These are phyloP conservation scores for Podaxis mareebaensis DNA, from an alignment of 768 basidiomycete genomes.

Conservation along the genomic window DNA sequence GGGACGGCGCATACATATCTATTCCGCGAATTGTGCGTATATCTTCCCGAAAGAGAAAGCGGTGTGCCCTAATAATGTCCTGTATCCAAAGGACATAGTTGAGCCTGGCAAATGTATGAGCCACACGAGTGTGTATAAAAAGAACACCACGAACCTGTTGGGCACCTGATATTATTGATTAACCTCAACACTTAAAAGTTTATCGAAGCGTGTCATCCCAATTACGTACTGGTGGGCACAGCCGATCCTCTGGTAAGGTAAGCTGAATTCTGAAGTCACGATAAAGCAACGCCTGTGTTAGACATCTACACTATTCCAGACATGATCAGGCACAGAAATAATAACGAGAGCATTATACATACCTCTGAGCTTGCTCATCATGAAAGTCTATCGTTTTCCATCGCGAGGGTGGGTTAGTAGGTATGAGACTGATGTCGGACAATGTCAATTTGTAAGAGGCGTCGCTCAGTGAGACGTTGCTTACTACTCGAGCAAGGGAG, in stretches of 20 bases:
- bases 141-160: slow-evolving; percentile 52
- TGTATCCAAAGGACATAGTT: slow-evolving; percentile 90
- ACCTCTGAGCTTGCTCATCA: slow-evolving; percentile 72
- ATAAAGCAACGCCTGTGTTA: slow-evolving; percentile 78
- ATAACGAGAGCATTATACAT: slow-evolving; percentile 6
- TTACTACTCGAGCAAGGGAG: slow-evolving; percentile 11
- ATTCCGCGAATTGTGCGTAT: slow-evolving; percentile 44
- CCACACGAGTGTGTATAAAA: not conserved
- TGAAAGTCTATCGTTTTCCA: slow-evolving; percentile 69
- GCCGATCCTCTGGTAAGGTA: slow-evolving; percentile 62
- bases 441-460: not conserved
- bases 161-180: slow-evolving; percentile 51
- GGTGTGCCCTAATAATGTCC: slow-evolving; percentile 52
- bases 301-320: slow-evolving; percentile 46
- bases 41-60: slow-evolving; percentile 14
- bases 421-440: slow-evolving; percentile 9
- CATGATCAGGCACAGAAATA: slow-evolving; percentile 9
- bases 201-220: not conserved
- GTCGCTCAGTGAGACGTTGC: not conserved
- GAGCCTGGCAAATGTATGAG: slow-evolving; percentile 44
- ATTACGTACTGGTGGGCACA: slow-evolving; percentile 82
- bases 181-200: not conserved
- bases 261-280: slow-evolving; percentile 72
- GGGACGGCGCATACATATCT: slow-evolving; percentile 62
- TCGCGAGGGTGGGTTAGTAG: slow-evolving; percentile 7